Conservation (phyloP, 108 stramenopile genomes). For the Nitzschia sp. region DNA sequence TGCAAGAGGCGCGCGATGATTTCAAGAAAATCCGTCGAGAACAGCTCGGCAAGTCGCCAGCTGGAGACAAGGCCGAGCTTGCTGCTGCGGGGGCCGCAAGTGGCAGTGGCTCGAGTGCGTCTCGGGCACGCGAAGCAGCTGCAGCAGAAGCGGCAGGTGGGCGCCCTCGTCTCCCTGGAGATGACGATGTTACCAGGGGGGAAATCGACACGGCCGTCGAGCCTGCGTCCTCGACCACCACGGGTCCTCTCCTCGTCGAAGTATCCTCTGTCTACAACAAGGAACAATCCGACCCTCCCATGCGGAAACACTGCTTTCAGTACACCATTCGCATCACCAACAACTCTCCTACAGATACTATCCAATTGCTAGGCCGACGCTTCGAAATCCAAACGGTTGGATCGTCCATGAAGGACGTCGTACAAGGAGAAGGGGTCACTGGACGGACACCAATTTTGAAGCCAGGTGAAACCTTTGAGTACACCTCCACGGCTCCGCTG, state of each 20-base stretch:
- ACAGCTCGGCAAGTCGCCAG: conserved; percentile 35
- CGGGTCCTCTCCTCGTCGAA: conserved; percentile 79
- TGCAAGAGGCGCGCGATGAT: conserved; percentile 65
- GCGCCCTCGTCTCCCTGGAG: conserved; percentile 80
- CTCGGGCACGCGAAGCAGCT: conserved; percentile 64
- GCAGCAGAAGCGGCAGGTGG: conserved; percentile 64
- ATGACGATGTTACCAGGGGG: conserved; percentile 72
- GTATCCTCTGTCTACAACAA: conserved; percentile 85
- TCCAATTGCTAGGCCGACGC: conserved; percentile 86
- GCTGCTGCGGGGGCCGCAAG: conserved; percentile 9
- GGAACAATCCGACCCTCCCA: conserved; percentile 89
- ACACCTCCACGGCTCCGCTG: conserved; percentile 86
- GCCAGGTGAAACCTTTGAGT: conserved; percentile 92
- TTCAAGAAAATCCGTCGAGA: conserved; percentile 47
- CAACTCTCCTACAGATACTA: conserved; percentile 79
- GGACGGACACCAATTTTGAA: conserved; percentile 89
- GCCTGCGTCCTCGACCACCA: conserved; percentile 54
- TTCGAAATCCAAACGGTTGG: conserved; percentile 94
- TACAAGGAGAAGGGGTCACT: conserved; percentile 90
- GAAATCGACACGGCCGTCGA: conserved; percentile 59
- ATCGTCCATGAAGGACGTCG: conserved; percentile 82
- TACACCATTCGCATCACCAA: conserved; percentile 94
- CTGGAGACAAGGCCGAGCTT: conserved; percentile 19
- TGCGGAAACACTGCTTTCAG: conserved; percentile 91
- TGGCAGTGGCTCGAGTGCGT: conserved; percentile 58